phyloP scores from a whole-genome alignment of 2,329 filamentous ascomycete genomes.

The Claviceps sp. region DNA sequence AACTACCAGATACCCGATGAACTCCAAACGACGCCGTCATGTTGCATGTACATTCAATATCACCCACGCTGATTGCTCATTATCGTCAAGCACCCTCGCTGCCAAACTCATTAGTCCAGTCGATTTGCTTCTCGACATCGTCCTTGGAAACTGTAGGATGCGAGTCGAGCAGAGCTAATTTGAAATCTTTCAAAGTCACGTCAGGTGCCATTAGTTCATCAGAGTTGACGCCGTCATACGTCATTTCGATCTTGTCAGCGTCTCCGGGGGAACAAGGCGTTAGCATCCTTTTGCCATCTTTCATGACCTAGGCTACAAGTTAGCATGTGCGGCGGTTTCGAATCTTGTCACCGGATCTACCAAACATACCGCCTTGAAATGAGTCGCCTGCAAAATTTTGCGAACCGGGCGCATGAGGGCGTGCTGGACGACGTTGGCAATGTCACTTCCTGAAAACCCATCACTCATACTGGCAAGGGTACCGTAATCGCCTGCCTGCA shows the following conservation, averaged over 20 bases:
- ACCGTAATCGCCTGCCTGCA: constrained; percentile 65
- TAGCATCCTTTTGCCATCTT: constrained; percentile 52
- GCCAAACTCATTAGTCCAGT: constrained; percentile 95
- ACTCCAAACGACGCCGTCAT: constrained; percentile 19
- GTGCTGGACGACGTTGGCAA: constrained; percentile 87
- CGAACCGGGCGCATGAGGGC: constrained; percentile 95
- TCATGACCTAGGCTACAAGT: constrained; percentile 42
- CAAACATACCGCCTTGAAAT: constrained; percentile 74
- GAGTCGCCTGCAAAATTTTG: constrained; percentile 93
- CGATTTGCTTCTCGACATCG: constrained; percentile 70
- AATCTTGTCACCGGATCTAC: background rate
- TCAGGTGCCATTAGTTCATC: constrained; percentile 78
- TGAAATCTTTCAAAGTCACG: constrained; percentile 80
- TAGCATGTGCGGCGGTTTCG: constrained; percentile 4
- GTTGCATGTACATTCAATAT: constrained; percentile 9
- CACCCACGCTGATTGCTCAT: constrained; percentile 2
- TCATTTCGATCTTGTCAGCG: constrained; percentile 76
- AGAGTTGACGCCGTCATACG: constrained; percentile 74
- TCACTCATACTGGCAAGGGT: constrained; percentile 71
- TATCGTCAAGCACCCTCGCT: constrained; percentile 56
- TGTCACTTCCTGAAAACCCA: constrained; percentile 93
- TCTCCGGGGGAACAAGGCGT: constrained; percentile 95
- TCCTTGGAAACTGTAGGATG: constrained; percentile 82
- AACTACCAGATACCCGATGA: constrained; percentile 12
- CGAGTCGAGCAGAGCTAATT: constrained; percentile 78